These are phyloP conservation scores for Amphibolis antarctica DNA, from an alignment of 106 monocot species.

Conservation along the genomic window DNA sequence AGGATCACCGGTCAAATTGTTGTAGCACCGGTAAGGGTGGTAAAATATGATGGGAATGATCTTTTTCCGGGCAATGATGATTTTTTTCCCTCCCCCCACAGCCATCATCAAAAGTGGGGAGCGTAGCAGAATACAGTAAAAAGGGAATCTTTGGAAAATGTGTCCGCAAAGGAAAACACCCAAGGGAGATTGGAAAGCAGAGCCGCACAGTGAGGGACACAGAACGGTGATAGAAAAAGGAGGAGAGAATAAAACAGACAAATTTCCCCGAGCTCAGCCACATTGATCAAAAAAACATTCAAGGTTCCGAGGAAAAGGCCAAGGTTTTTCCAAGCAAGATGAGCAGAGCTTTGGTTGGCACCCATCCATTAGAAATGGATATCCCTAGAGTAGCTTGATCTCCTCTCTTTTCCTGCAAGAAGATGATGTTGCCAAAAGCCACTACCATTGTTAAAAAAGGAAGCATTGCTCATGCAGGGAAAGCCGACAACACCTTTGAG, in stretches of 20 bases:
- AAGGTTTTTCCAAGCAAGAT: neutral
- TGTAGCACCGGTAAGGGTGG: neutral
- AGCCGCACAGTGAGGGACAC: too few species aligned
- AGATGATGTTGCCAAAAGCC: too few species aligned
- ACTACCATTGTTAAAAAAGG: too few species aligned
- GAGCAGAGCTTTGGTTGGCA: neutral
- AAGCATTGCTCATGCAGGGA: too few species aligned
- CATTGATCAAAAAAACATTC: neutral
- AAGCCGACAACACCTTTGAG: too few species aligned
- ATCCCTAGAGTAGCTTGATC: too few species aligned
- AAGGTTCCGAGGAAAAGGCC: neutral
- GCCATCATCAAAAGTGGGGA: neutral
- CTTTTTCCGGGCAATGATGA: neutral
- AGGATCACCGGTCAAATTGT: neutral
- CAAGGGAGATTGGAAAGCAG: too few species aligned
- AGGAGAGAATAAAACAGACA: neutral
- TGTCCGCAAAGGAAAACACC: neutral
- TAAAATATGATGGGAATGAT: neutral
- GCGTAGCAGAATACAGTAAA: too few species aligned
- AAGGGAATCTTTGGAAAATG: conserved; percentile 1
- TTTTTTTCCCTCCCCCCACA: neutral
- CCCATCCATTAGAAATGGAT: conserved; percentile 1
- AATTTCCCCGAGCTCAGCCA: neutral
- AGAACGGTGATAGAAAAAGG: neutral
- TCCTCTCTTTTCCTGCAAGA: too few species aligned